Evolutionary conservation across 2,329 filamentous ascomycete species (phyloP), one percentile per base, ranked within the genome.

Genomic region (Fusarium tjaetaba): DNA sequence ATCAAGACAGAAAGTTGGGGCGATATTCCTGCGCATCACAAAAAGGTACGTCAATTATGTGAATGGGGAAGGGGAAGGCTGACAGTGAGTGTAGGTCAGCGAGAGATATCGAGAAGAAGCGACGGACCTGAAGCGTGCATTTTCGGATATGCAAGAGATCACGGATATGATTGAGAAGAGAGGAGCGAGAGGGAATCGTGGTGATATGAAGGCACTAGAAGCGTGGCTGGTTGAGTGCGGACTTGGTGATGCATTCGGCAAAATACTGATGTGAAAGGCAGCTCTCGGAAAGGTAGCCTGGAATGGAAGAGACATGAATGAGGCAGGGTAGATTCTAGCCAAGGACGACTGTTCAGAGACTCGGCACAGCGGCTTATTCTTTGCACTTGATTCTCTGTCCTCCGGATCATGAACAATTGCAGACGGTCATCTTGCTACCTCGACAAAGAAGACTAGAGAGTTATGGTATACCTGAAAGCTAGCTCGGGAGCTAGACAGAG

Each of bases 1-100:
- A 90, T 91, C 80, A 90, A 90, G 79, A 90, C 88, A 11, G 86
- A 90, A 72, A 89, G 87, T 60, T 91, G 89, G 89, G 86, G 88
- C 0, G 89, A 91, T 77, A 90, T 91, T 11, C 89, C 89, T 0
- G 84, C 87, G 24, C 85, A 89, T 65, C 89, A 91, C 70, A 91
- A 91, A 72, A 91, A 91, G 73, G 88, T 70, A 14, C 9, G 61
- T 32, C 2, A 13, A n/a, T 0, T 7, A 7, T 13, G 3, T 10
- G 20, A 2, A 24, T 3, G 5, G 3, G 18, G 4, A 14, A 2
- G 2, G 14, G 4, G 2, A 2, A 28, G 15, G 3, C 30, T 70
- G 26, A 70, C 30, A 14, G 34, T 18, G 9, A 11, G 13, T 3
- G 4, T 3, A 70, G 68, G 68, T 91, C 42, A 89, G 86, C 76